Base-by-base conservation (phyloP, 2,329 filamentous ascomycete genomes). In the Ampelomyces quisqualis region DNA sequence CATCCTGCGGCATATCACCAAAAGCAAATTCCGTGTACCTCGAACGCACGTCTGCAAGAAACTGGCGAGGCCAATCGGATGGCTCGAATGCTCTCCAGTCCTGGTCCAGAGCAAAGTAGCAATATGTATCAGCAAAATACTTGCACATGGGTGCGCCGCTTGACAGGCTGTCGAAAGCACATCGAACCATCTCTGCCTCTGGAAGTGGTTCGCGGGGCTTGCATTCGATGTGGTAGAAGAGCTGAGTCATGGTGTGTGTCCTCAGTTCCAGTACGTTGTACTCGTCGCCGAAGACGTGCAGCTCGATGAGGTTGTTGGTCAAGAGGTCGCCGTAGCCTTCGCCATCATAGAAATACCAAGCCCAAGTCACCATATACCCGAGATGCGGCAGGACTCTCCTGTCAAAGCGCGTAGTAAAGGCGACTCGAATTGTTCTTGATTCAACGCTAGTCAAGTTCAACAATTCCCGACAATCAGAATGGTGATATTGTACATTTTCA, bases 271-370 rank as follows among this genome's bases (percentile, higher is more conserved):
- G 31, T 9, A 34, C 5, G 5, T 15, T 10, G 31, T 26, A 27
- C 22, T 35, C 27, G 33, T 36, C 24, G 17, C 22, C 31, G 20
- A 36, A 36, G 17, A 36, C 15, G 24, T 36, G 21, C 8, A 19
- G 7, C 10, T 21, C 3, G 3, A 36, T 13, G 15, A 20, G 17
- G 5, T 29, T 28, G 6, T 20, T 15, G 4, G 9, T 36, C 5
- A 5, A n/a, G 11, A 36, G 11, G 7, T 42, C 26, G 9, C 15
- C 14, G 22, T 39, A 11, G 24, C 41, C 35, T 14, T 24, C 5
- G 1, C 9, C n/a, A 3, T 10, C 6, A 7, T 13, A n/a, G 11
- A 9, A n/a, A 6, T 13, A 29, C 3, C 8, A 15, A 9, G 27
- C 27, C 13, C 27, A 29, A n/a, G n/a, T n/a, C n/a, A n/a, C n/a